These are phyloP conservation scores for Alternaria sp. DNA, from an alignment of 2,329 filamentous ascomycete genomes.

Conservation along the genomic window DNA sequence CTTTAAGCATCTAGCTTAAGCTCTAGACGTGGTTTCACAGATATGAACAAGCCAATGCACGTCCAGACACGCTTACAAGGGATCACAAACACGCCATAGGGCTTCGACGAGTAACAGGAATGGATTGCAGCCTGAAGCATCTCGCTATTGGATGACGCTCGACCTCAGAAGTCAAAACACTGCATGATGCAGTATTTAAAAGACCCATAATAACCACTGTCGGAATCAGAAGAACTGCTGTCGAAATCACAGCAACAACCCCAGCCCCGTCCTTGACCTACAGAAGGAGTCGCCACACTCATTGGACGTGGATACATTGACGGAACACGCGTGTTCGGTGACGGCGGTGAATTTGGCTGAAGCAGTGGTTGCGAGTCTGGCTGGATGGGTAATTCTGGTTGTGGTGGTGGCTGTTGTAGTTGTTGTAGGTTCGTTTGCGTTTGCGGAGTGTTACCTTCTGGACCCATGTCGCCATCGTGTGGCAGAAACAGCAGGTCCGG, in stretches of 20 bases:
- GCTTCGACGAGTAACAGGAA: too few species aligned
- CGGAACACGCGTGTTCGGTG: neutral
- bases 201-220: neutral
- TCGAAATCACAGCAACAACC: neutral
- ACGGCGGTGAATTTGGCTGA: neutral
- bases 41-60: too few species aligned
- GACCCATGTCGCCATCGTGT: neutral
- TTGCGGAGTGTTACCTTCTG: neutral
- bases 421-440: fast-evolving
- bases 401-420: neutral
- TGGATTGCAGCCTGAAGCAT: too few species aligned
- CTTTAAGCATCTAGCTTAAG: too few species aligned
- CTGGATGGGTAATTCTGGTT: neutral
- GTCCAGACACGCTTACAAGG: too few species aligned
- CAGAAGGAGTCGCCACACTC: neutral
- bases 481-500: neutral
- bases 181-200: neutral
- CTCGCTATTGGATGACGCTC: neutral
- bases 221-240: neutral
- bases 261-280: too few species aligned
- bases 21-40: too few species aligned
- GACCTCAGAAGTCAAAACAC: neutral
- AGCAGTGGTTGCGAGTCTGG: neutral
- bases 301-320: neutral
- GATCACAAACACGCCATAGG: too few species aligned